These are phyloP conservation scores for Petrea volubilis DNA, from an alignment of 257 asterid genomes.

Conservation along the genomic window DNA sequence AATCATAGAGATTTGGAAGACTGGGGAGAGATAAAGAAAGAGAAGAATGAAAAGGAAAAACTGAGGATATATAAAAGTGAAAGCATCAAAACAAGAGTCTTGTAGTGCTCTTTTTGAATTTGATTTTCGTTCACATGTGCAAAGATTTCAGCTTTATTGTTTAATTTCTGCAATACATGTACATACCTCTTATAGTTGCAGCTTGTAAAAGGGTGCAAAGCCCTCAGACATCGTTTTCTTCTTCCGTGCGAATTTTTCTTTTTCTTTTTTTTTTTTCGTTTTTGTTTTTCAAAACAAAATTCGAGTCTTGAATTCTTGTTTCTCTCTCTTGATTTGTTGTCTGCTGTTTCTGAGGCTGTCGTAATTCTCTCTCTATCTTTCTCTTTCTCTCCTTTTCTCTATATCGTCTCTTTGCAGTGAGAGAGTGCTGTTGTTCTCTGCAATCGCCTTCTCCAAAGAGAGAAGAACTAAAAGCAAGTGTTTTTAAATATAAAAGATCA, in stretches of 20 bases:
- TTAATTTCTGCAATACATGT: constrained; percentile 36
- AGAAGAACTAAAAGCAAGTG: constrained; percentile 38
- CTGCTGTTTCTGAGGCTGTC: constrained; percentile 60
- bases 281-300: too few relatives aligned
- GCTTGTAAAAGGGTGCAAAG: constrained; percentile 59
- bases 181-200: constrained; percentile 80
- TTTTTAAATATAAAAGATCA: constrained; percentile 31
- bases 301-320: constrained; percentile 19
- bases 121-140: constrained; percentile 20
- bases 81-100: constrained; percentile 35
- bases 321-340: constrained; percentile 35
- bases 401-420: constrained; percentile 44
- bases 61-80: constrained; percentile 50
- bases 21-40: neutral
- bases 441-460: constrained; percentile 71
- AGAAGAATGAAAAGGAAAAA: constrained; percentile 35
- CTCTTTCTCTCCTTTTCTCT: constrained; percentile 34
- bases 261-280: too few relatives aligned
- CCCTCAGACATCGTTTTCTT: constrained; percentile 86
- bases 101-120: constrained; percentile 18
- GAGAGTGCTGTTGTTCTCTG: constrained; percentile 55
- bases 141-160: constrained; percentile 42
- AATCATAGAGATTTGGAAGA: neutral
- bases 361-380: constrained; percentile 37
- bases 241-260: constrained; percentile 53